Evolutionary conservation across 306 rosid genomes (phyloP), one percentile per base, ranked within the genome.

Genomic region (Echinosophora koreensis): DNA sequence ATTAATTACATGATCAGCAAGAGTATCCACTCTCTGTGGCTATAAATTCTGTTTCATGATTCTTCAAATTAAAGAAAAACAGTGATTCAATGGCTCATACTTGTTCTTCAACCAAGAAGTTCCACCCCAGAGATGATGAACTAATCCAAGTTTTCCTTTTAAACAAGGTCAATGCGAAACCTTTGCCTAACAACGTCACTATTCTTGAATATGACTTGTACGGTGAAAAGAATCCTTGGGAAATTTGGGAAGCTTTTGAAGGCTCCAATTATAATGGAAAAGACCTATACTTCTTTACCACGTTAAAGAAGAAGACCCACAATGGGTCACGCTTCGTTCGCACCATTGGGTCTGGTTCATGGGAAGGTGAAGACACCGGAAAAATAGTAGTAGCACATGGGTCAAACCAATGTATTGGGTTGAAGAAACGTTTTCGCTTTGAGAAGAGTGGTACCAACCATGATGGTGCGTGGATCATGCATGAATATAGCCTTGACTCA

Each of bases 401-500:
- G 1, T 42, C 59, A 0, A 32, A 16, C 8, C 4, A 67, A 6
- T 16, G 5, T 37, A 30, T 77, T 0, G 76, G 76, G 0, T 0
- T 44, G 0, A 67, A 12, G 46, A 77, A 57, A 42, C 69, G 69
- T 11, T 67, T 3, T 32, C 60, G 81, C 0, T 77, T 77, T 57
- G 75, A 67, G 39, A 77, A 67, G 16, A 77, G 75, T 56, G 35
- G 30, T 15, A 67, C 67, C 0, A 0, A 3, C 0, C 41, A 44
- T 0, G 69, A 77, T 44, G 68, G 68, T 16, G 39, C 38, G 0
- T 77, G 81, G 81, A 77, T 77, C 60, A 8, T 77, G 60, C 81
- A 67, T 14, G 75, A 77, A 8, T 77, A 56, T 22, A 57, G n/a
- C 10, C 58, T 77, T 13, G 0, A 67, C 11, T 0, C 14, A 9